Conservation (phyloP, 2,329 filamentous ascomycete species). For the Fusarium sarcochroum region DNA sequence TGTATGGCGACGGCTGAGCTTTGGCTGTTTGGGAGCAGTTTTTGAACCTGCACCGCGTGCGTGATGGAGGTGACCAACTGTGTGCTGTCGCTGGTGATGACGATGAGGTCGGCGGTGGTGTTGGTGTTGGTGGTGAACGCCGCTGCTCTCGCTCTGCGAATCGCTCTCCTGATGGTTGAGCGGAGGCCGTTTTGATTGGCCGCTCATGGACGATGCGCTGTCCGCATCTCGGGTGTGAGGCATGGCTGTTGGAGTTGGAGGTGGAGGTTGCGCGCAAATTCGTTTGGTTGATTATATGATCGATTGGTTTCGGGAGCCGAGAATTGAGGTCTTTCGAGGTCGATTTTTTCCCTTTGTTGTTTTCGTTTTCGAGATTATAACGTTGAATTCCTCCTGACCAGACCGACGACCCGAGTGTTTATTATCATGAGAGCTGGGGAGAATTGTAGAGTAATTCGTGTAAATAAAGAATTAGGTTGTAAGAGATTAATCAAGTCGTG, state of each 20-base stretch:
- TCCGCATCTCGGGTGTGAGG: slow-evolving; percentile 62
- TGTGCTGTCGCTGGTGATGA: slow-evolving; percentile 55
- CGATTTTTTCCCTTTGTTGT: slow-evolving; percentile 21
- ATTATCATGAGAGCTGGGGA: slow-evolving; percentile 35
- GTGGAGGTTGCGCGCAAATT: slow-evolving; percentile 22
- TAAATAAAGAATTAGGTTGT: slow-evolving; percentile 10
- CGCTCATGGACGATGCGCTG: slow-evolving; percentile 61
- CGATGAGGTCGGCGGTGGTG: slow-evolving; percentile 51
- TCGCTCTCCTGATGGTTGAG: slow-evolving; percentile 56
- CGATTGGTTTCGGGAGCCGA: slow-evolving; percentile 17
- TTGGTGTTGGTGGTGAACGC: slow-evolving; percentile 51
- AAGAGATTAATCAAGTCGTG: slow-evolving; percentile 17
- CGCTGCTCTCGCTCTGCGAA: slow-evolving; percentile 51
- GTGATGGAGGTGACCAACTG: slow-evolving; percentile 61
- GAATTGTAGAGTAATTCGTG: slow-evolving; percentile 21
- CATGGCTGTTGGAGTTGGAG: slow-evolving; percentile 54
- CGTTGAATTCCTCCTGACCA: slow-evolving; percentile 38
- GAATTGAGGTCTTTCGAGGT: slow-evolving; percentile 10
- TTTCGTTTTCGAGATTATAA: slow-evolving; percentile 31
- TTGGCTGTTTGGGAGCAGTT: slow-evolving; percentile 62
- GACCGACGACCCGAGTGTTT: slow-evolving; percentile 31
- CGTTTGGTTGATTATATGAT: slow-evolving; percentile 6
- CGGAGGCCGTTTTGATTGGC: slow-evolving; percentile 70
- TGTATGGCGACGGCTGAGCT: slow-evolving; percentile 60
- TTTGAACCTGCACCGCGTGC: slow-evolving; percentile 68